Evolutionary conservation across 148 eudicot genomes (phyloP).

Genomic region (Vaccinium myrtillus): DNA sequence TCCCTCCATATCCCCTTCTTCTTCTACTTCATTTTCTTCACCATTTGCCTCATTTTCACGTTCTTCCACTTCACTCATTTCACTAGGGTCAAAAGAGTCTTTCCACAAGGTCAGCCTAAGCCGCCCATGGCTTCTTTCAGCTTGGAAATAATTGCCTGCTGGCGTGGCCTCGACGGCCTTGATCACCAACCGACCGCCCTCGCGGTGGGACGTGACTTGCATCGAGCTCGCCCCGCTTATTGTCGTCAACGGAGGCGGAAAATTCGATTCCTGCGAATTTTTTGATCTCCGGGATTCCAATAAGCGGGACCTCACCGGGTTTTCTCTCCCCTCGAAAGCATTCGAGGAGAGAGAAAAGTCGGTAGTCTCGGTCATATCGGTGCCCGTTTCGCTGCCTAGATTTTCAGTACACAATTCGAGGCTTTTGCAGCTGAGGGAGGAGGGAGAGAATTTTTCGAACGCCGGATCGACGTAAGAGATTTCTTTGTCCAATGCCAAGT

Average conservation of each 20-base stretch:
- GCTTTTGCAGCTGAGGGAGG: constrained; percentile 27
- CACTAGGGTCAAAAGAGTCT: background rate
- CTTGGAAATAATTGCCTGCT: constrained; percentile 34
- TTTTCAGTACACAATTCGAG: constrained; percentile 39
- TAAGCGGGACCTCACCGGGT: background rate
- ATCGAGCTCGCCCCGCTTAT: constrained; percentile 44
- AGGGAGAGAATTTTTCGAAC: constrained; percentile 12
- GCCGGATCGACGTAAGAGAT: constrained; percentile 22
- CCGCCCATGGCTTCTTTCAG: constrained; percentile 65
- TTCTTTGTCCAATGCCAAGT: constrained; percentile 11
- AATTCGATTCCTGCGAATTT: constrained; percentile 11
- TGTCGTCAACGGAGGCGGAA: constrained; percentile 76
- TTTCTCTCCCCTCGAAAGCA: background rate
- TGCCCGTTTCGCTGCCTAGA: constrained; percentile 37
- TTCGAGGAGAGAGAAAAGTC: constrained; percentile 19
- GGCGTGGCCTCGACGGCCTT: constrained; percentile 48
- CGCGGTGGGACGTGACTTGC: constrained; percentile 40
- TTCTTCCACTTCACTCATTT: background rate
- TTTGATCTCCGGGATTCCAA: background rate
- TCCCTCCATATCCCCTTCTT: constrained; percentile 5
- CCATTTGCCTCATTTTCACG: background rate
- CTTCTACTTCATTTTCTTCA: constrained; percentile 5
- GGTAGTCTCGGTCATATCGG: constrained; percentile 24
- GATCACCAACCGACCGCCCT: constrained; percentile 70
- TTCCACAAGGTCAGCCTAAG: constrained; percentile 37